phyloP scores from a whole-genome alignment of 441 rosid genomes.

The Populus hybrid region DNA sequence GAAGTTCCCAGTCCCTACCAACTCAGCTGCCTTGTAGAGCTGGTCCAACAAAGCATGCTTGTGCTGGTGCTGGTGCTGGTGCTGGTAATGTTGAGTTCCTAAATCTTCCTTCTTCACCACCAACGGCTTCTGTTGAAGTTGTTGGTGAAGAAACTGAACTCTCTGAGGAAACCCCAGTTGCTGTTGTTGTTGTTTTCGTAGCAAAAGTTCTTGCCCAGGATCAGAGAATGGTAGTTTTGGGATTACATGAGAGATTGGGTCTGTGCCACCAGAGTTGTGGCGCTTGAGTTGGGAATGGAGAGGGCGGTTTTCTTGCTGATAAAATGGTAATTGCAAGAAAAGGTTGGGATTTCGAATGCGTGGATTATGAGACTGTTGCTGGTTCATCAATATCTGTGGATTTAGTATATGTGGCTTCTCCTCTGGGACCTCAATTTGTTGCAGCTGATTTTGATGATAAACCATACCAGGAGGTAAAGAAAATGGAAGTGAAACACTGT shows the following conservation, averaged over 20 bases:
- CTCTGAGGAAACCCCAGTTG: constrained; percentile 36
- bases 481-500: constrained; percentile 21
- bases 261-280: constrained; percentile 35
- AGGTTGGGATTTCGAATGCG: constrained; percentile 35
- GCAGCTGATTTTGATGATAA: constrained; percentile 30
- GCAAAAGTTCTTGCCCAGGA: constrained; percentile 31
- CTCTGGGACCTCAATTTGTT: constrained; percentile 29
- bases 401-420: constrained; percentile 43
- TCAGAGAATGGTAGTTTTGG: constrained; percentile 36
- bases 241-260: constrained; percentile 24
- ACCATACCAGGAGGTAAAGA: constrained; percentile 30
- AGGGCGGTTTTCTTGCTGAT: constrained; percentile 30
- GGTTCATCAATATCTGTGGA: constrained; percentile 33
- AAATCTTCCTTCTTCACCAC: constrained; percentile 31
- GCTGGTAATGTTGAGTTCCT: background rate
- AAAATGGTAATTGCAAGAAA: constrained; percentile 34
- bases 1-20: constrained; percentile 58
- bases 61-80: constrained; percentile 30
- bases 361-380: constrained; percentile 29
- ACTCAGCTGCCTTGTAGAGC: constrained; percentile 58
- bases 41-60: constrained; percentile 47
- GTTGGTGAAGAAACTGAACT: constrained; percentile 38
- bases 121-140: constrained; percentile 33
- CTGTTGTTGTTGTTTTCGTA: constrained; percentile 33
- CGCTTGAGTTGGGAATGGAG: constrained; percentile 46